Evolutionary conservation across 2,329 filamentous ascomycete genomes (phyloP).

Genomic region (Huntiella abstrusa): DNA sequence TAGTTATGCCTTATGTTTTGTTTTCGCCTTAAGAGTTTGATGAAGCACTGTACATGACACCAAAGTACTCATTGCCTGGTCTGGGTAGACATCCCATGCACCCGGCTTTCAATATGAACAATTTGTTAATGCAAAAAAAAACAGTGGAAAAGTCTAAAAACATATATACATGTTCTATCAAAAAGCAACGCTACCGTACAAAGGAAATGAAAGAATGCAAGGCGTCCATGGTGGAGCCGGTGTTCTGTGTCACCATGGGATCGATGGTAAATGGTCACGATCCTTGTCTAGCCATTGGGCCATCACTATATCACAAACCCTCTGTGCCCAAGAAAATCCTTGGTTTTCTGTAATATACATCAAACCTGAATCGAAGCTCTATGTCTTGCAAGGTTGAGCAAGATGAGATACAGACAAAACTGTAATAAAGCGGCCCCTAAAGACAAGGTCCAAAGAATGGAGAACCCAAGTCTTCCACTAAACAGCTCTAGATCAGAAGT

Average conservation of each 20-base stretch:
- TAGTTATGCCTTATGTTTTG: not conserved
- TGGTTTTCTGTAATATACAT: not conserved
- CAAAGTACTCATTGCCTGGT: not conserved
- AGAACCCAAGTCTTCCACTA: not conserved
- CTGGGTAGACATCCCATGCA: too few relatives aligned
- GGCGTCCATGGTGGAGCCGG: too few relatives aligned
- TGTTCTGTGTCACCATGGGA: too few relatives aligned
- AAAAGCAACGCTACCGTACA: too few relatives aligned
- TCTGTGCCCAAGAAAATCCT: not conserved
- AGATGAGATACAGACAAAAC: constrained; percentile 1
- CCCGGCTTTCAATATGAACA: too few relatives aligned
- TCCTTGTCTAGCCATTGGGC: too few relatives aligned
- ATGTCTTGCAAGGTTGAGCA: not conserved
- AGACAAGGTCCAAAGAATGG: constrained; percentile 2
- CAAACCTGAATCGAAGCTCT: not conserved
- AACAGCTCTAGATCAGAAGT: not conserved
- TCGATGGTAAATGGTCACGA: too few relatives aligned
- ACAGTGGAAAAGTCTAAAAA: too few relatives aligned
- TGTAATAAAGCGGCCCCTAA: constrained; percentile 1
- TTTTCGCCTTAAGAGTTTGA: not conserved
- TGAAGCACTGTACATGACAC: constrained; percentile 4
- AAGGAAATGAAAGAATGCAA: too few relatives aligned
- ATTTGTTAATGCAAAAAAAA: too few relatives aligned
- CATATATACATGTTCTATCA: too few relatives aligned
- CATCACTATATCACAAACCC: too few relatives aligned